phyloP scores from a whole-genome alignment of 805 yeast species.

The Yarrowia sp. region DNA sequence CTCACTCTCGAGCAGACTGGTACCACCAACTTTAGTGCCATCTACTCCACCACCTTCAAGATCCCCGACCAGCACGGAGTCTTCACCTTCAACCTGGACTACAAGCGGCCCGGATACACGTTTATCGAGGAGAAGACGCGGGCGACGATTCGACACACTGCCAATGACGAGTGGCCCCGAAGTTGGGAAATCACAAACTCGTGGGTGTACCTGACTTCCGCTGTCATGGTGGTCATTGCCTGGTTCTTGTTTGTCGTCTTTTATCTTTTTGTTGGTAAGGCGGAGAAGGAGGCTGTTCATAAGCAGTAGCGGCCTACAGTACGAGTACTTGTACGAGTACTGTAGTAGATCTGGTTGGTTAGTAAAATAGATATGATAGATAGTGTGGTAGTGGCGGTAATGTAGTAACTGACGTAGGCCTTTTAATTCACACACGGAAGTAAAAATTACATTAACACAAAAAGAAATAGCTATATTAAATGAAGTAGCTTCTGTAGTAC shows the following conservation, averaged over 20 bases:
- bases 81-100: constrained; percentile 78
- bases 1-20: constrained; percentile 52
- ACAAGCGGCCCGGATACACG: constrained; percentile 71
- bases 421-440: no score
- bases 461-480: no score
- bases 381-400: no score
- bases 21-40: constrained; percentile 38
- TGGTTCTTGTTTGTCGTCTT: constrained; percentile 77
- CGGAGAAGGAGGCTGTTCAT: neutral
- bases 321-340: neutral
- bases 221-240: constrained; percentile 61
- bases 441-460: no score
- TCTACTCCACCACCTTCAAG: constrained; percentile 55
- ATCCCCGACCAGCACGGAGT: constrained; percentile 97
- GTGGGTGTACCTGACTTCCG: constrained; percentile 81
- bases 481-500: no score
- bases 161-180: constrained; percentile 91
- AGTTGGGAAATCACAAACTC: constrained; percentile 91
- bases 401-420: no score
- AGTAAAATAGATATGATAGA: neutral
- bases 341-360: neutral
- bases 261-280: constrained; percentile 42
- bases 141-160: constrained; percentile 86
- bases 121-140: constrained; percentile 62
- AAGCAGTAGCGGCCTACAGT: neutral